phyloP scores from a whole-genome alignment of 2,329 filamentous ascomycete species.

The Drechslerella dactyloides region DNA sequence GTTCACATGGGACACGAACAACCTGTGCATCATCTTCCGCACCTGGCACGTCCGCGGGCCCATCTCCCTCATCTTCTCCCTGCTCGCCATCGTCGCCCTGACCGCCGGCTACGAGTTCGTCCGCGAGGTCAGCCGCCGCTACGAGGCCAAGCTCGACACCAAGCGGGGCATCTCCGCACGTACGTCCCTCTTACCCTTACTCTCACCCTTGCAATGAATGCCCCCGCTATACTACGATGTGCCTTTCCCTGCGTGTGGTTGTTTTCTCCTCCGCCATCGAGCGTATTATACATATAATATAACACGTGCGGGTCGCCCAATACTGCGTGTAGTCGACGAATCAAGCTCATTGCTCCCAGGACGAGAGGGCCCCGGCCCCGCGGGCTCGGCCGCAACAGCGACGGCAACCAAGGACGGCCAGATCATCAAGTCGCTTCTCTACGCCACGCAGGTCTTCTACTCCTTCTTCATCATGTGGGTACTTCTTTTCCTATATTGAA shows the following conservation, averaged over 20 bases:
- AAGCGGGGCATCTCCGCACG: slow-evolving; percentile 59
- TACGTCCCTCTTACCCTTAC: slow-evolving; percentile 17
- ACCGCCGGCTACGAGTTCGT: slow-evolving; percentile 93
- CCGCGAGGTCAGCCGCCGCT: slow-evolving; percentile 75
- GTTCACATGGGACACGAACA: slow-evolving; percentile 91
- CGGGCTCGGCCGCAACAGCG: background rate
- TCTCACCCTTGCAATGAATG: slow-evolving; percentile 13
- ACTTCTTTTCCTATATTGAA: background rate
- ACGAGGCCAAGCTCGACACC: slow-evolving; percentile 69
- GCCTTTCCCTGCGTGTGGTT: no score
- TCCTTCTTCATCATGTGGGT: slow-evolving; percentile 99
- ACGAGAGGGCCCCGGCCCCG: slow-evolving; percentile 30
- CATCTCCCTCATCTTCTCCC: slow-evolving; percentile 76
- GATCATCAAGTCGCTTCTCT: slow-evolving; percentile 79
- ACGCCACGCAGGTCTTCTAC: slow-evolving; percentile 95
- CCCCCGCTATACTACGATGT: background rate
- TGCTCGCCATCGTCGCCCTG: slow-evolving; percentile 79
- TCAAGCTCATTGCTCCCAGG: slow-evolving; percentile 68
- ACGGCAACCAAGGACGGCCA: slow-evolving; percentile 69
- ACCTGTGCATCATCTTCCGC: slow-evolving; percentile 93
- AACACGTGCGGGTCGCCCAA: no score
- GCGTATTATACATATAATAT: no score
- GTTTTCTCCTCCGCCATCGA: no score
- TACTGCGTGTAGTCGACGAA: slow-evolving; percentile 52
- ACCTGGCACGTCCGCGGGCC: slow-evolving; percentile 84